Evolutionary conservation across 108 stramenopile species (phyloP).

Genomic region (Nitzschia inconspicua): DNA sequence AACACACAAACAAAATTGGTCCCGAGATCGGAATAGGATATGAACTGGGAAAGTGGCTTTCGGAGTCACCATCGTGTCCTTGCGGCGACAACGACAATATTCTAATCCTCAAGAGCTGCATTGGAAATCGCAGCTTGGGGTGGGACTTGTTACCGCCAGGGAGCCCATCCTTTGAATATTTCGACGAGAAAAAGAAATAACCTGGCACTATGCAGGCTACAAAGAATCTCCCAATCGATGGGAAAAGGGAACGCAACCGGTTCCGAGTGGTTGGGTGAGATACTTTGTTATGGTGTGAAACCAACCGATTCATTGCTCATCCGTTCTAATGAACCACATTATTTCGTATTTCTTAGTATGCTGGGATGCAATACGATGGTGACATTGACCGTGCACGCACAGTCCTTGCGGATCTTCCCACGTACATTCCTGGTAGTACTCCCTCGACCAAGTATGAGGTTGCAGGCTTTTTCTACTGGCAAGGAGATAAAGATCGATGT

Average conservation of each 20-base stretch:
- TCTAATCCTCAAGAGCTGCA: constrained; percentile 33
- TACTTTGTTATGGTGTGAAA: too few species aligned
- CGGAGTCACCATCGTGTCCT: constrained; percentile 14
- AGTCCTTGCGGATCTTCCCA: constrained; percentile 20
- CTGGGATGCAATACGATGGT: constrained; percentile 32
- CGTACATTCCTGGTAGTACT: constrained; percentile 23
- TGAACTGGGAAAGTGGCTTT: constrained; percentile 22
- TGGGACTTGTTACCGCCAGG: constrained; percentile 46
- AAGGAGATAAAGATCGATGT: constrained; percentile 40
- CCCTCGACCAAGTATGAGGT: constrained; percentile 17
- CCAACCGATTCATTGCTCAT: too few species aligned
- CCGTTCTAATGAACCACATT: too few species aligned
- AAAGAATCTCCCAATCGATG: constrained; percentile 23
- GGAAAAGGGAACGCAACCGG: constrained; percentile 2
- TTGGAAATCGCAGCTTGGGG: constrained; percentile 27
- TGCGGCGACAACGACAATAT: constrained; percentile 16
- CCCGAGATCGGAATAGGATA: constrained; percentile 47
- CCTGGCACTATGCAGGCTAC: constrained; percentile 23
- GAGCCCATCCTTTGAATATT: constrained; percentile 16
- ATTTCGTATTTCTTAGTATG: constrained; percentile 33
- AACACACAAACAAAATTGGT: constrained; percentile 20
- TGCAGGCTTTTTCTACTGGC: constrained; percentile 41
- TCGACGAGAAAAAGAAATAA: neutral
- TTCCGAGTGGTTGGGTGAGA: neutral
- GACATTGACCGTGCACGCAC: constrained; percentile 13